Evolutionary conservation across 495 filamentous ascomycete species (phyloP), one percentile per base, ranked within the genome.

Genomic region (Parathielavia hyrcaniae): DNA sequence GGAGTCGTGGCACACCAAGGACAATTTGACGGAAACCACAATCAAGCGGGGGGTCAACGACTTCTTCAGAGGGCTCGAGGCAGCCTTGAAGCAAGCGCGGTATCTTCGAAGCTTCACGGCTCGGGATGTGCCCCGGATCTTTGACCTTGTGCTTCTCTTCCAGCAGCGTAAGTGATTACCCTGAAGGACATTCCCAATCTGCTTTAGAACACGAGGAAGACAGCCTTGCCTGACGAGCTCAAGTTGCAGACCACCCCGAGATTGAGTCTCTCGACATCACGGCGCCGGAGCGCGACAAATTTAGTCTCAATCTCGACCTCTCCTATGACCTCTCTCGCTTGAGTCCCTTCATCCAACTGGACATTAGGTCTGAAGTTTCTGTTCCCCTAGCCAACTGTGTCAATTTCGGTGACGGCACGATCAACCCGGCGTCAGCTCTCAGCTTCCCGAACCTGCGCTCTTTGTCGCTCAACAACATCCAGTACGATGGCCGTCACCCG

Each of bases 141-240:
- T 55, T 11, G 45, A 55, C 8, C 44, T 44, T n/a, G 13, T 16
- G 19, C 0, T n/a, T 12, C 26, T 45, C 7, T 19, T 50, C 19
- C 58, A 46, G 44, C 34, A 11, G 4, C 50, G 50, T 41, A 41
- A 52, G 50, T 52, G 14, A n/a, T n/a, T n/a, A n/a, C n/a, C n/a
- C n/a, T n/a, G n/a, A n/a, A n/a, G n/a, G n/a, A 7, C 5, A 30
- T 6, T 30, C 26, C 6, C 26, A 30, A 30, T 30, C 26, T 6
- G 26, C 26, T 30, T 30, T 6, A 30, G 6, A 6, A 2, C 26
- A 3, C 26, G 26, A 2, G 26, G 26, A 30, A 6, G 3, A 30
- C 26, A 6, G 6, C 26, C 2, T 30, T 30, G 26, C 2, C 26
- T 30, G 26, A 30, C 26, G 6, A 30, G 26, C 26, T 32, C 13